Base-by-base conservation (phyloP, 2,329 filamentous ascomycete species). In the Sarocladiaceae sp. region DNA sequence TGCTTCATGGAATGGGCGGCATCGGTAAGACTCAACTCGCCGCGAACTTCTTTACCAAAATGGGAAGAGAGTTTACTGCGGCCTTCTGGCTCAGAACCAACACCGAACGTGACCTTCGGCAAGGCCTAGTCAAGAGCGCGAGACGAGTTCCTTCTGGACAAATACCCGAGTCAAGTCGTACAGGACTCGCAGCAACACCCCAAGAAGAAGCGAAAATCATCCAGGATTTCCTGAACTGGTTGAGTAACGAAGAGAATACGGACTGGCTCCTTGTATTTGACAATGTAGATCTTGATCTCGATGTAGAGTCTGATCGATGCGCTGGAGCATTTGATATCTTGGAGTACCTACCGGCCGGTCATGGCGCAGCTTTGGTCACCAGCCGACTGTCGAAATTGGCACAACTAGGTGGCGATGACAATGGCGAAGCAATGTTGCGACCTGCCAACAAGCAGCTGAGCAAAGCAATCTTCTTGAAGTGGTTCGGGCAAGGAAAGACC, bases 221-320 rank as follows among this genome's bases (percentile, higher is more conserved):
- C 31, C 46, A 50, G 40, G 51, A 56, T 29, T 49, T 58, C 44
- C 39, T 59, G 44, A 43, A 50, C 20, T 62, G 58, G 57, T 50
- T 62, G n/a, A 48, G 48, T 33, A 41, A 34, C 27, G 43, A 44
- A 13, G 48, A 53, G 3, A 62, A 64, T 43, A 44, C 18, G 18
- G 24, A 52, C 35, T 65, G 57, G 62, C 51, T 65, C n/a, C 47
- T 65, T 32, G 47, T 64, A 18, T 53, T 60, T 24, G 61, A 65
- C 52, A 63, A 64, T 44, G 51, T 62, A 39, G 59, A 65, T 50
- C 52, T 49, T 48, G 56, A 52, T 23, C 21, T 41, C 19, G 48
- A 49, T 24, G 47, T 43, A 6, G 27, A 32, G 19, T 9, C 43
- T 32, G 49, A 40, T 24, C 26, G 48, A 21, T 34, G 33, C 45